These are phyloP conservation scores for Colletotrichum tabaci DNA, from an alignment of 2,329 filamentous ascomycete species.

Conservation along the genomic window DNA sequence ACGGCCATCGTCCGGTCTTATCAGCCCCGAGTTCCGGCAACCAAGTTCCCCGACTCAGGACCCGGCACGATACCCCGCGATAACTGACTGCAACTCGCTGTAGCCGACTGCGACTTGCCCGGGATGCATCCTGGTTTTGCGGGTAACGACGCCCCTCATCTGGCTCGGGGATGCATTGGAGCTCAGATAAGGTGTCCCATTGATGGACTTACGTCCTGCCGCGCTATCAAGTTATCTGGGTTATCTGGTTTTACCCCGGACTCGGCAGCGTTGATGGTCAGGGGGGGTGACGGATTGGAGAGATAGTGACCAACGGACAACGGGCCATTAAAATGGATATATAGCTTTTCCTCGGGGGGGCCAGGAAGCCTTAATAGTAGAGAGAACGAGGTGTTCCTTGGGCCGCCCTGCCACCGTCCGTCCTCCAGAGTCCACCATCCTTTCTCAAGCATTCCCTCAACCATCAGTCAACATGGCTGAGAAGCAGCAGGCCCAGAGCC, in stretches of 20 bases:
- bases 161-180: conserved; percentile 10
- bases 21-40: conserved; percentile 10
- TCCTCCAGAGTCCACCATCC: background rate
- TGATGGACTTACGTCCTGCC: conserved; percentile 9
- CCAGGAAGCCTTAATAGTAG: background rate
- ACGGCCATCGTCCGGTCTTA: conserved; percentile 12
- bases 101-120: background rate
- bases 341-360: background rate
- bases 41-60: conserved; percentile 5
- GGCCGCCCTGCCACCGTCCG: background rate
- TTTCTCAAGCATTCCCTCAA: background rate
- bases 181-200: conserved; percentile 23
- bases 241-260: conserved; percentile 26
- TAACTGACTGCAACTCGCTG: conserved; percentile 2
- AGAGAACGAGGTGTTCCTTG: background rate
- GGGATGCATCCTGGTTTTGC: conserved; percentile 6
- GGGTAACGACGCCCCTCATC: conserved; percentile 16
- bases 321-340: conserved; percentile 25
- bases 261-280: conserved; percentile 17
- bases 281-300: background rate
- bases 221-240: conserved; percentile 31
- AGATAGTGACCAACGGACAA: conserved; percentile 31
- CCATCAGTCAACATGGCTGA: conserved; percentile 19
- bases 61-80: conserved; percentile 24
- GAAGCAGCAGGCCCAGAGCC: background rate